Base-by-base conservation (phyloP, 176 grass and related monocot genomes). In the Triticum monococcum region DNA sequence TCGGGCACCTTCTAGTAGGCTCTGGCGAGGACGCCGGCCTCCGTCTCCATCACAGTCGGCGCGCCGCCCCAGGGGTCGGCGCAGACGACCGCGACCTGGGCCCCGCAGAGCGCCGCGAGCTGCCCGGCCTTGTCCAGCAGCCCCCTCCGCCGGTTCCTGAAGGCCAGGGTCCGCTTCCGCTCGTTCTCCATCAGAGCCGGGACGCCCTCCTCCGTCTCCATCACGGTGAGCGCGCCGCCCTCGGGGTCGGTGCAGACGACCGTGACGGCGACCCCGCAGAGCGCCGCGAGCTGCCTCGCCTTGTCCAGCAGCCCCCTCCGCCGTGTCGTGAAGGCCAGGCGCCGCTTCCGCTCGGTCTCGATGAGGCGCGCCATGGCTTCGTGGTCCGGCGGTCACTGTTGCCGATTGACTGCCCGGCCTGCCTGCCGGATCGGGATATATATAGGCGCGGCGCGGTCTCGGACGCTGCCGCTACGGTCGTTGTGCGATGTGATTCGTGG, bases 71-170 rank as follows among this genome's bases (percentile, higher is more conserved):
- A 30, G 10, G 20, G 43, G 40, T 40, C 50, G 20, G 32, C 45
- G 85, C 74, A 83, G 68, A 81, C 61, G 46, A 91, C 43, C 7
- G 81, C 85, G 45, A 84, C 17, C 45, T 37, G 36, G 28, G 75
- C 36, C 12, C 6, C 36, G 76, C 89, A 91, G 26, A 87, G 81
- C 35, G 4, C 6, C 59, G 75, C 8, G 10, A 91, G 85, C 22
- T 90, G 17, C 3, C 0, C 0, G 12, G 79, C 73, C 89, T 87
- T 90, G 41, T 22, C 77, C 32, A 60, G 12, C 2, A 91, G 45
- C 23, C 35, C 85, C 26, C 0, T 1, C 75, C 79, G 62, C 13
- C 85, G 50, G 20, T 0, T 31, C 5, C 5, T 1, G 75, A 84
- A 91, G 3, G 68, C 5, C 22, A 4, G 8, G 10, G 4, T 16